Evolutionary conservation across 768 basidiomycete genomes (phyloP), one percentile per base, ranked within the genome.

Genomic region (Macrolepiota fuliginosa): DNA sequence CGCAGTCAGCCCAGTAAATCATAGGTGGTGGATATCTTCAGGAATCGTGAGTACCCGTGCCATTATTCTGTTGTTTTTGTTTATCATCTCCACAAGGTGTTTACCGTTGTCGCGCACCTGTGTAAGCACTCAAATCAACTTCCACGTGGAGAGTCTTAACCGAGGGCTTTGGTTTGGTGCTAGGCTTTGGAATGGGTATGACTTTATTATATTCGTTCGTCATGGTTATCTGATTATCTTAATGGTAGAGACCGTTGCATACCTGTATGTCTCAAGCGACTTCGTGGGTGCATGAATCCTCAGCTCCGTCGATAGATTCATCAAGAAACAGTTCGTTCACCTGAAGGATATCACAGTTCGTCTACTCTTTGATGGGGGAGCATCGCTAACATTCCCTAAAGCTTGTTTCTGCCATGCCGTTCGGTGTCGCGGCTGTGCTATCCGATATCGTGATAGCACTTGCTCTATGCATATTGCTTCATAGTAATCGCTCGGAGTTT

Each of bases 391-490:
- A 35, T 32, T 40, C 42, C 42, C 13, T 46, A 5, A 50, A 79
- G 79, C 69, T 73, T 19, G 69, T 65, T 13, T 71, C 72, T 5
- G 79, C 75, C 1, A 64, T 80, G 17, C 82, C 82, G 3, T 83
- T 83, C 64, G 81, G 76, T 4, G 59, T 80, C 15, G 70, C 70
- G 13, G 78, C 80, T 12, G 74, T 83, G 22, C 46, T 79, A 40
- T 82, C 82, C 6, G 83, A 84, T 63, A 70, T 83, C 29, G 60
- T 76, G 13, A 80, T 84, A 57, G 77, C 81, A 10, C 66, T 62
- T 2, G 74, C 77, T 5, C 71, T 84, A 2, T 82, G 80, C 56
- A 54, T 77, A 17, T 70, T 80, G 15, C 68, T 84, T 24, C 67
- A 75, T 37, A 76, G 67, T 56, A 79, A 75, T 58, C 74, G 77